Evolutionary conservation across 2,329 filamentous ascomycete genomes (phyloP), one percentile per base, ranked within the genome.

Genomic region (Aspergillus latus): DNA sequence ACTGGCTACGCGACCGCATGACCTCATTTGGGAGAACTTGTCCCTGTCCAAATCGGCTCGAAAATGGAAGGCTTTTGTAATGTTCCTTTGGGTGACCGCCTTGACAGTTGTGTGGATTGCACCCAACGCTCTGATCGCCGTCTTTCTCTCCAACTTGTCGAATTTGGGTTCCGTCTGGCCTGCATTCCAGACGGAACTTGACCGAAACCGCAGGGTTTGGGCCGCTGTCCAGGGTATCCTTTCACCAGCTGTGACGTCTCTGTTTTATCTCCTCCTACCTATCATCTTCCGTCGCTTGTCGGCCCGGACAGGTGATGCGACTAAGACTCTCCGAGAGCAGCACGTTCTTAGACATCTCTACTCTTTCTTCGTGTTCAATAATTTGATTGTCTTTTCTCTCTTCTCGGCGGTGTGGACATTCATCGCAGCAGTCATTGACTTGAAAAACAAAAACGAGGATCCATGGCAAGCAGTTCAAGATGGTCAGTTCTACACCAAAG

Each of bases 301-400:
- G 5, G 88, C 92, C 59, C 84, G 84, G 63, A 89, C 90, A 4
- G 94, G 94, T 61, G 93, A 97, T 69, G 83, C 89, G 62, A 96
- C 91, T 47, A 99, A 97, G 76, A 96, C 90, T 0, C 90, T 90
- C 28, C 86, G 94, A 54, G 94, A 99, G 72, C 84, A 91, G 30
- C 93, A 97, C 72, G 94, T 99, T 51, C 82, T 94, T 57, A 87
- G 86, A 60, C 95, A 96, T 74, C 82, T 99, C 2, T 99, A 95
- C 75, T 84, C 89, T 15, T 99, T 99, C 78, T 99, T 99, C 74
- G 84, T 97, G 51, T 92, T 99, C 80, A 99, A 99, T 82, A 97
- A 97, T 69, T 75, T 99, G 54, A 79, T 99, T 63, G 87, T 97
- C 57, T 97, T 97, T 74, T 97, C 92, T 9, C 79, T 96, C 11